These are phyloP conservation scores for Silene latifolia DNA, from an alignment of 148 eudicot genomes.

Conservation along the genomic window DNA sequence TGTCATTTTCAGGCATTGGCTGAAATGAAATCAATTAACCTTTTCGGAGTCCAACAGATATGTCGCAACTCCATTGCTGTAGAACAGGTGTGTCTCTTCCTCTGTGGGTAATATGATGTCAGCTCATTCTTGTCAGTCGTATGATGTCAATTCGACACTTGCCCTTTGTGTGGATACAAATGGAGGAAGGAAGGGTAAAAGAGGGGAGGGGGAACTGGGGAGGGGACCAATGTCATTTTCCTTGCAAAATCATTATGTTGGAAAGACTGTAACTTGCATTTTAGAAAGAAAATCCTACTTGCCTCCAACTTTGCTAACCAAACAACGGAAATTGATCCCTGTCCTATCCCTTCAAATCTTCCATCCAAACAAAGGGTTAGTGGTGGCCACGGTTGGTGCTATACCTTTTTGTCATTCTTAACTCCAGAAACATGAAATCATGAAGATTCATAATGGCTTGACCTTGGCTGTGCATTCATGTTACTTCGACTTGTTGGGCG, in stretches of 20 bases:
- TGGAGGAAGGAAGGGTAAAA: neutral
- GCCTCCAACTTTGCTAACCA: too few relatives aligned
- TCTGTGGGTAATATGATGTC: neutral
- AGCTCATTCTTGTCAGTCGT: neutral
- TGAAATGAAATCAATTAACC: conserved; percentile 82
- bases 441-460: neutral
- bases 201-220: too few relatives aligned
- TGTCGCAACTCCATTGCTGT: conserved; percentile 92
- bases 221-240: too few relatives aligned
- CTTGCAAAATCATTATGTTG: too few relatives aligned
- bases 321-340: neutral
- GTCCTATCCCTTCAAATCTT: neutral
- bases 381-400: neutral
- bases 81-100: conserved; percentile 65
- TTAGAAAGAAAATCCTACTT: too few relatives aligned
- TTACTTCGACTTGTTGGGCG: neutral
- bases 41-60: conserved; percentile 98
- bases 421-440: neutral
- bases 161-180: neutral
- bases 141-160: neutral
- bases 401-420: neutral
- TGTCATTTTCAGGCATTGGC: conserved; percentile 72
- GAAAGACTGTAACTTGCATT: too few relatives aligned
- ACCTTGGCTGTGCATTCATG: neutral
- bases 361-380: neutral